Evolutionary conservation across 1,139 yeast species (phyloP), one percentile per base, ranked within the genome.

Genomic region (Yamadazyma epiphylla): DNA sequence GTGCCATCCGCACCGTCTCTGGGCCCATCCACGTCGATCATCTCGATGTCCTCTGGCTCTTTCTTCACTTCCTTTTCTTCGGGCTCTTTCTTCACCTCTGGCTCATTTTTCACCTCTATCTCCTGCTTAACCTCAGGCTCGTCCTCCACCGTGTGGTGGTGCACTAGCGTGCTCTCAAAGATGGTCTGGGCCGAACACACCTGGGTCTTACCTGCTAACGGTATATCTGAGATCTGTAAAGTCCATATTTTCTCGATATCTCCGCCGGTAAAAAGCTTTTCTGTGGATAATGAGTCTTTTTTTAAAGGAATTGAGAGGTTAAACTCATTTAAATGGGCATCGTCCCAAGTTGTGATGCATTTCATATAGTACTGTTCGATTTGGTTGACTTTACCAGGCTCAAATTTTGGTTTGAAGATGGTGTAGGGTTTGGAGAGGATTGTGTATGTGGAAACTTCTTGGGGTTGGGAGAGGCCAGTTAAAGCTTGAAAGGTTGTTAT

Each of bases 151-250:
- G 65, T 55, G 39, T 66, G 72, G 20, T 66, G 64, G 38, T 67
- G 73, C 1, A 65, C 67, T 30, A 86, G 58, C 1, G 82, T 75
- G 19, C 89, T 70, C 46, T 82, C 87, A 40, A 80, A 70, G 10
- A 85, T 70, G 11, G 86, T 74, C 50, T 87, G 96, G 7, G 70
- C 71, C 24, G 61, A 57, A 72, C 79, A 28, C 64, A 71, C 39
- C 70, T 80, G 58, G 71, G 72, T 49, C 75, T 74, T 84, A 6
- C 96, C 96, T 4, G 94, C 95, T 20, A 84, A 80, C 1, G 96
- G 96, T 11, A 87, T 81, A 57, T 88, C 96, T 6, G 79, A 65
- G 14, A 83, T 68, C 42, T 78, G 83, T 17, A 87, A 46, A 1
- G 80, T 70, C 94, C 95, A 84, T 22, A 44, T 51, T 35, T 51